Percentiles rank a stretch among this genome's conserved stretches.
phyloP scores from a whole-genome alignment of 2,329 filamentous ascomycete species.

The Paracorniculantispora psalliotae region DNA sequence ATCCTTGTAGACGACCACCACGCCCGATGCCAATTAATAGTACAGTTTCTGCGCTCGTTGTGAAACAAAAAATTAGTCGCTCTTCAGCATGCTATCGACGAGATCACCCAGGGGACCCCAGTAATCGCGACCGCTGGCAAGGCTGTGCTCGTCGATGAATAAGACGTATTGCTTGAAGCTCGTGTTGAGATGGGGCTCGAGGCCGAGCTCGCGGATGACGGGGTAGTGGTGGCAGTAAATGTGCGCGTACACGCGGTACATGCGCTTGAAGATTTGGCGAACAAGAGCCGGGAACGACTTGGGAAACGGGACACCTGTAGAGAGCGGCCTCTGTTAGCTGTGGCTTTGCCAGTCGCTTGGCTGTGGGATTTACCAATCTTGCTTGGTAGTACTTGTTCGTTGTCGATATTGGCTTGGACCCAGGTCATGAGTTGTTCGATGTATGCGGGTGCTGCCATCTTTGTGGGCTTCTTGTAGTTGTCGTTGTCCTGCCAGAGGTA shows the following conservation, averaged over 20 bases:
- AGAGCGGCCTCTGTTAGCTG: not conserved
- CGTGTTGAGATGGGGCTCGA: slow-evolving; percentile 96
- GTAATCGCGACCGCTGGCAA: slow-evolving; percentile 92
- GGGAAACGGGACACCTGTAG: slow-evolving; percentile 80
- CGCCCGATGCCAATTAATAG: not conserved
- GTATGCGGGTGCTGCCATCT: slow-evolving; percentile 95
- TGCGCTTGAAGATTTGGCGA: slow-evolving; percentile 95
- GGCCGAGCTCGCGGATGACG: slow-evolving; percentile 86
- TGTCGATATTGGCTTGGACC: slow-evolving; percentile 93
- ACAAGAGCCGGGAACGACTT: slow-evolving; percentile 85
- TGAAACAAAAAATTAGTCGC: slow-evolving; percentile 67
- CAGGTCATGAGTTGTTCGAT: slow-evolving; percentile 97
- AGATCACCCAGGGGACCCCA: slow-evolving; percentile 94
- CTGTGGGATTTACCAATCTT: slow-evolving; percentile 59
- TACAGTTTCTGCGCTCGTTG: not conserved
- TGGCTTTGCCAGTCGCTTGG: no score
- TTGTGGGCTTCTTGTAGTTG: slow-evolving; percentile 90
- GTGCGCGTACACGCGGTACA: slow-evolving; percentile 97
- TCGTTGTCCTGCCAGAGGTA: slow-evolving; percentile 98
- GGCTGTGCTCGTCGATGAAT: slow-evolving; percentile 92
- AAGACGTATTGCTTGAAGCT: slow-evolving; percentile 99
- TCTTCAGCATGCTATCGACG: slow-evolving; percentile 95
- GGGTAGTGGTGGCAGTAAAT: slow-evolving; percentile 99
- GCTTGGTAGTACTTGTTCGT: slow-evolving; percentile 91
- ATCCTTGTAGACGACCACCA: not conserved